These are phyloP conservation scores for Candida albicans DNA, from an alignment of 1,139 yeast species.

Conservation along the genomic window DNA sequence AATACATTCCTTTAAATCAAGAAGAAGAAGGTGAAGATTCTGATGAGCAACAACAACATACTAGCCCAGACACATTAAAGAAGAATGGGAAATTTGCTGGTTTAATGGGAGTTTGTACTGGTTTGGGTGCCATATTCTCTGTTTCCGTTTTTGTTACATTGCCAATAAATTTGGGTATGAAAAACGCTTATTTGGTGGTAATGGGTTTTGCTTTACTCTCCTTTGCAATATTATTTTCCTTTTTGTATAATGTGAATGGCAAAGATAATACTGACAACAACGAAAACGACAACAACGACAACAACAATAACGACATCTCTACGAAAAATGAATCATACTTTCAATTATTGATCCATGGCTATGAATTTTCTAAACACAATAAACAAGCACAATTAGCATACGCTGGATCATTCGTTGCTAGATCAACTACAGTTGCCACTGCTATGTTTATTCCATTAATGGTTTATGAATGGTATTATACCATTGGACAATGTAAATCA, in stretches of 20 bases:
- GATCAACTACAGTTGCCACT: slow-evolving; percentile 62
- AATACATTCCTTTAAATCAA: neutral
- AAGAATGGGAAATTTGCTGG: slow-evolving; percentile 61
- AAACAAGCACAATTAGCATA: slow-evolving; percentile 51
- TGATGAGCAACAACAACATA: neutral
- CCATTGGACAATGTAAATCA: slow-evolving; percentile 47
- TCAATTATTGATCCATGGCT: slow-evolving; percentile 46
- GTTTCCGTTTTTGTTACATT: slow-evolving; percentile 50
- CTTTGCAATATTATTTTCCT: slow-evolving; percentile 38
- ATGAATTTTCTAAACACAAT: slow-evolving; percentile 31
- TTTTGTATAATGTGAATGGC: slow-evolving; percentile 35
- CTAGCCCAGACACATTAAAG: slow-evolving; percentile 2
- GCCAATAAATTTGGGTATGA: slow-evolving; percentile 46
- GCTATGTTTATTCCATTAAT: slow-evolving; percentile 64
- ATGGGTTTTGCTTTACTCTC: slow-evolving; percentile 43
- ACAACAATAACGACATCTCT: neutral
- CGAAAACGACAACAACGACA: too few relatives aligned
- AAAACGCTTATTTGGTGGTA: slow-evolving; percentile 49
- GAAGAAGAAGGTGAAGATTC: too few relatives aligned
- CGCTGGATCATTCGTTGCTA: slow-evolving; percentile 61
- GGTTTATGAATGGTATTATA: slow-evolving; percentile 57
- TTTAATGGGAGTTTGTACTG: slow-evolving; percentile 60
- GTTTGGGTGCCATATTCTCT: slow-evolving; percentile 66
- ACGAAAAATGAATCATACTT: slow-evolving; percentile 20
- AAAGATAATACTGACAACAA: neutral